Base-by-base conservation (phyloP, 345 rosid genomes). In the Moricandia arvensis region DNA sequence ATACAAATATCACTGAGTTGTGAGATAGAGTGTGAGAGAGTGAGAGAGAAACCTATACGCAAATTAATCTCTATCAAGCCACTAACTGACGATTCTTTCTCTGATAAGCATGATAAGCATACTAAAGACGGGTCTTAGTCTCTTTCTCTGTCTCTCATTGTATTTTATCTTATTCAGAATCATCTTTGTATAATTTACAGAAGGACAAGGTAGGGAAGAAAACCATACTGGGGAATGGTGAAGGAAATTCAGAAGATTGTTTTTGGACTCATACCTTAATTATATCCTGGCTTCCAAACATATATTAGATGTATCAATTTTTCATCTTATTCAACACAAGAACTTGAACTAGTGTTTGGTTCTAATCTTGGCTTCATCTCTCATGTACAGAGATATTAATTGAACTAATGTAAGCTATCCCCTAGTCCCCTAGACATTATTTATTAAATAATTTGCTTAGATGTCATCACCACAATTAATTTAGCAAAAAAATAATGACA, bases 191-290 rank as follows among this genome's bases (percentile, higher is more conserved):
- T n/a, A n/a, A n/a, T n/a, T n/a, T n/a, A n/a, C n/a, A n/a, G n/a
- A n/a, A n/a, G n/a, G n/a, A n/a, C n/a, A n/a, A n/a, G n/a, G n/a
- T n/a, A n/a, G n/a, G n/a, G n/a, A n/a, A n/a, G n/a, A n/a, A n/a
- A n/a, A n/a, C n/a, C n/a, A n/a, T n/a, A n/a, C n/a, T n/a, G 98
- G 98, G 91, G 89, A 61, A 84, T 93, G 47, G 85, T 88, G 37
- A 93, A 86, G 82, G 98, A 93, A 82, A 86, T 93, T 82, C 95
- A 91, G 73, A 88, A 89, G 87, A 88, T 93, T 12, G 87, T 91
- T 29, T 87, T 93, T 7, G 96, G 95, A 45, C 91, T 93, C 83
- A 89, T 91, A 58, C 87, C 96, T 15, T 91, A 90, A 33, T 88
- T 93, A 27, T 91, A 87, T 49, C 98, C 97, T 1, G 96, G 96